Base-by-base conservation (phyloP, 805 yeast species). In the Kluyveromyces dobzhanskii region DNA sequence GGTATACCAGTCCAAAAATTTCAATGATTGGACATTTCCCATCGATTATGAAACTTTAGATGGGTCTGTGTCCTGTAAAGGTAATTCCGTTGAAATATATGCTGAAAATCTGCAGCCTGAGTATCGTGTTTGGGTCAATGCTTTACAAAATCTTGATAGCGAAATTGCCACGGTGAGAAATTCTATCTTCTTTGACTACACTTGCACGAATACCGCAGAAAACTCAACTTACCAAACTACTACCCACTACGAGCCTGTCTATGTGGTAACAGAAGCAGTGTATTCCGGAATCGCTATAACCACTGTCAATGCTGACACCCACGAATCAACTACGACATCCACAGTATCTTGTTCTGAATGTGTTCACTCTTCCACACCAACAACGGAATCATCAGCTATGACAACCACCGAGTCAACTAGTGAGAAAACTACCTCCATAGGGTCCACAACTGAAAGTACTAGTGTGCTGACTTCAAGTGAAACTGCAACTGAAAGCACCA, bases 11-110 rank as follows among this genome's bases (percentile, higher is more conserved):
- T 43, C 66, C 3, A 50, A 51, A 26, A 44, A 51, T 12, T 56
- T 56, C 36, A 66, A 66, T 40, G 63, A 57, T 35, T 65, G 62
- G 58, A 44, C 50, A 29, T 55, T 61, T 16, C 66, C 68, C 17
- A 37, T 39, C 5, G 38, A 44, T 2, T 45, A 41, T 32, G 42
- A 48, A 16, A 36, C 38, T 14, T 44, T 46, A 6, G 17, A 35
- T 4, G 50, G 53, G 6, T 35, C 47, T 17, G 45, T 44, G 11
- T 8, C 41, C 4, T 63, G 67, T 45, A 38, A 44, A 16, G 54
- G 42, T 8, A 46, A 54, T 23, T 38, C 41, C 7, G 33, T 62
- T 3, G 27, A 42, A 26, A 40, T 57, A 12, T 35, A 43, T 13
- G 44, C 55, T 17, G 46, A 41, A 16, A 38, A 49, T 30, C 35